Evolutionary conservation across 176 grass and related monocot genomes (phyloP).

Genomic region (Tillandsia leiboldiana): DNA sequence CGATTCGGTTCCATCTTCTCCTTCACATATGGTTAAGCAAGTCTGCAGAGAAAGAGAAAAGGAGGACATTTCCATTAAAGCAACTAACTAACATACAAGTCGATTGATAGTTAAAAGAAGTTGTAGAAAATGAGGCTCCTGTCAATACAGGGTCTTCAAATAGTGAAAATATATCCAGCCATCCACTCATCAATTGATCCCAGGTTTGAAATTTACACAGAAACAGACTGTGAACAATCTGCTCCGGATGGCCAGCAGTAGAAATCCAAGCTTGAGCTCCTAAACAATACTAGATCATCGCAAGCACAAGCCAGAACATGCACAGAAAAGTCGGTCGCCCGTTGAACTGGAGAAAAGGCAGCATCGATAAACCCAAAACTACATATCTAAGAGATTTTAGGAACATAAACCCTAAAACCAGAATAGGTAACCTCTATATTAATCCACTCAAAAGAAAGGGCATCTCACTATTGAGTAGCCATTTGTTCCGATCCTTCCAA

Average conservation of each 20-base stretch:
- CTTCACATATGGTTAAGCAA: constrained; percentile 93
- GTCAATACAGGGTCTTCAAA: background rate
- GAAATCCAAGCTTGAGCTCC: no score
- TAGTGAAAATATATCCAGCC: background rate
- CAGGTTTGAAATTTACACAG: background rate
- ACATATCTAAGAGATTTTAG: background rate
- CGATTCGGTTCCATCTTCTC: constrained; percentile 77
- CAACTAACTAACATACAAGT: constrained; percentile 4
- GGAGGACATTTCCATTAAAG: background rate
- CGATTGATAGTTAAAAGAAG: background rate
- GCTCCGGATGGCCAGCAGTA: no score
- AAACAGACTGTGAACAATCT: no score
- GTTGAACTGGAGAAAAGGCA: no score
- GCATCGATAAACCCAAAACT: no score
- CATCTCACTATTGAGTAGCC: background rate
- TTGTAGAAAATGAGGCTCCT: background rate
- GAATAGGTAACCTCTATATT: background rate
- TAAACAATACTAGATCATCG: no score
- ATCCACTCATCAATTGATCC: background rate
- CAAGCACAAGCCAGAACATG: no score
- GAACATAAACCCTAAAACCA: background rate
- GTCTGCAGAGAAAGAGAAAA: constrained; percentile 31
- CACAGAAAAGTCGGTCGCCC: no score
- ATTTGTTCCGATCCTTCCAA: no score
- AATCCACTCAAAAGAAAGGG: background rate